Evolutionary conservation across 345 rosid genomes (phyloP).

Genomic region (Salix purpurea): DNA sequence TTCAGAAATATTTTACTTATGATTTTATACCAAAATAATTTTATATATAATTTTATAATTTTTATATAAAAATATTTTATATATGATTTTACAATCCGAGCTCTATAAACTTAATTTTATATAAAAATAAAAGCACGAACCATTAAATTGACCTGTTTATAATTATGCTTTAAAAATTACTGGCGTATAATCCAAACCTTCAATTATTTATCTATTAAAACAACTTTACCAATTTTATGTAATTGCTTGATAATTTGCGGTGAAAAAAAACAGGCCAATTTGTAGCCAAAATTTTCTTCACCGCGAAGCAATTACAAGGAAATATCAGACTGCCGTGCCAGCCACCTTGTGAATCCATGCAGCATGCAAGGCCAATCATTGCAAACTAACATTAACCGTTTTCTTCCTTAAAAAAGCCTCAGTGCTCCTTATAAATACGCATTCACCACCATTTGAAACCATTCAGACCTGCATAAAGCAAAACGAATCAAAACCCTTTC

Average conservation of each 20-base stretch:
- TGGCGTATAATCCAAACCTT: too few relatives aligned
- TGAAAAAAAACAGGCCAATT: background rate
- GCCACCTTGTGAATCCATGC: slow-evolving; percentile 1
- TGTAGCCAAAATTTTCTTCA: background rate
- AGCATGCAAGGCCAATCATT: slow-evolving; percentile 14
- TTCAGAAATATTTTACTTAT: too few relatives aligned
- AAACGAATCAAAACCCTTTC: slow-evolving; percentile 8
- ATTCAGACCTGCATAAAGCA: slow-evolving; percentile 28
- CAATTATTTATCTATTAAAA: too few relatives aligned
- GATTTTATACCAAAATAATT: too few relatives aligned
- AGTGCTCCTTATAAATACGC: slow-evolving; percentile 16
- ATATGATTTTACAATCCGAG: too few relatives aligned
- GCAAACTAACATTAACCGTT: background rate
- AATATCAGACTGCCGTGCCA: background rate
- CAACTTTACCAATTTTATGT: background rate
- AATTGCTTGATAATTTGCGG: background rate
- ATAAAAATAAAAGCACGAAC: too few relatives aligned
- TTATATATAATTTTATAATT: too few relatives aligned
- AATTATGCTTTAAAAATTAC: too few relatives aligned
- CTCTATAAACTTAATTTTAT: too few relatives aligned
- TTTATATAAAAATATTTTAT: too few relatives aligned
- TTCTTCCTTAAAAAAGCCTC: background rate
- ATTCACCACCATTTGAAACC: background rate
- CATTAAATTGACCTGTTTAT: too few relatives aligned
- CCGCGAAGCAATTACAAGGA: background rate